phyloP scores from a whole-genome alignment of 176 grass and related monocot species.

The Phyllostachys edulis region DNA sequence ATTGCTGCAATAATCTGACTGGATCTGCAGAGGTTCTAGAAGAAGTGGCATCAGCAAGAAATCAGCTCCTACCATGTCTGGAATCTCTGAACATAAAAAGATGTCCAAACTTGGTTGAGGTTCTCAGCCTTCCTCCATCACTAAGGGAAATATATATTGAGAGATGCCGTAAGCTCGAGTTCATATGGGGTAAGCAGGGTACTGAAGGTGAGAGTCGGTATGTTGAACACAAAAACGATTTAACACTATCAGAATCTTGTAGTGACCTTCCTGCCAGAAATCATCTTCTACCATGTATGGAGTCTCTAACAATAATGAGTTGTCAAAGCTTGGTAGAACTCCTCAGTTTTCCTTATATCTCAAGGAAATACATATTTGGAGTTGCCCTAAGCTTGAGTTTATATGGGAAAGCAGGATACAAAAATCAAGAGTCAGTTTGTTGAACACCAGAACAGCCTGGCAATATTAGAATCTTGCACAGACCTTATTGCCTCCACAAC shows the following conservation, averaged over 20 bases:
- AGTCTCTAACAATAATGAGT: no score
- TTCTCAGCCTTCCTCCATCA: neutral
- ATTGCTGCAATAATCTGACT: neutral
- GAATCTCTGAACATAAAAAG: neutral
- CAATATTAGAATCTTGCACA: neutral
- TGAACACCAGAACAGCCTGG: neutral
- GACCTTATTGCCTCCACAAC: no score
- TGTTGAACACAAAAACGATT: no score
- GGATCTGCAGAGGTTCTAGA: neutral
- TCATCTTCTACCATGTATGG: no score
- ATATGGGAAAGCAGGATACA: neutral
- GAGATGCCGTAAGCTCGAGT: slow-evolving; percentile 3
- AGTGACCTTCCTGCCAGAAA: neutral
- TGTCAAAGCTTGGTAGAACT: no score
- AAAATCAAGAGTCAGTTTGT: neutral
- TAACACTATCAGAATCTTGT: neutral
- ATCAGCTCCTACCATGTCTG: neutral
- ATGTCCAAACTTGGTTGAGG: neutral
- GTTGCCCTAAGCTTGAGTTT: neutral
- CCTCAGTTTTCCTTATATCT: no score
- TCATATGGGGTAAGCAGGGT: neutral
- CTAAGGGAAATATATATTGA: slow-evolving; percentile 8
- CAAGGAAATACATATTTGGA: neutral
- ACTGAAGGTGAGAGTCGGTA: neutral
- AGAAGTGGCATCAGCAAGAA: neutral